These are phyloP conservation scores for Terfezia boudieri DNA, from an alignment of 495 filamentous ascomycete genomes.

Conservation along the genomic window DNA sequence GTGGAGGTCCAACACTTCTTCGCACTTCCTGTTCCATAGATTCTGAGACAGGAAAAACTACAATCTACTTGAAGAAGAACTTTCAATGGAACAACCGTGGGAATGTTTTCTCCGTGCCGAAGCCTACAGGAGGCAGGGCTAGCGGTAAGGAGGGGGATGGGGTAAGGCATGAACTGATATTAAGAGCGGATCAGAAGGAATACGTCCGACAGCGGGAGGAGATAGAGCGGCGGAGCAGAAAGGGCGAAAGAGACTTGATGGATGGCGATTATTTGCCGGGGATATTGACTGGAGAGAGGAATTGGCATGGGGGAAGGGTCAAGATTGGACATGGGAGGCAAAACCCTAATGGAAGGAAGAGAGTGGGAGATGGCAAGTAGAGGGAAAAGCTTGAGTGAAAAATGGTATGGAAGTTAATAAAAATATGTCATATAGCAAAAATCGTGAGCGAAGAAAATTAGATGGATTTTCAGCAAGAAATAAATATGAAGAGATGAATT, in stretches of 20 bases:
- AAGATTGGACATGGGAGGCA: conserved; percentile 59
- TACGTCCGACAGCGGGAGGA: conserved; percentile 32
- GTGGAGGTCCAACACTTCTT: conserved; percentile 57
- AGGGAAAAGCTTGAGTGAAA: no score
- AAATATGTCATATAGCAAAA: no score
- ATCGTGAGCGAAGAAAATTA: no score
- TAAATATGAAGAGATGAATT: no score
- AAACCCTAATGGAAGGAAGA: conserved; percentile 13
- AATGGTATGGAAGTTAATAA: no score
- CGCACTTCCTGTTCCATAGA: conserved; percentile 72
- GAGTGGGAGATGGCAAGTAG: not conserved
- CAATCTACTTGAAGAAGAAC: conserved; percentile 75
- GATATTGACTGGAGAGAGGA: conserved; percentile 60
- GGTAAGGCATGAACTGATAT: conserved; percentile 34
- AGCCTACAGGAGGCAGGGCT: conserved; percentile 57
- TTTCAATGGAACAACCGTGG: conserved; percentile 91
- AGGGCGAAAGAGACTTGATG: conserved; percentile 65
- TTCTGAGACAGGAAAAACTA: conserved; percentile 47
- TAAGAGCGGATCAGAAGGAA: conserved; percentile 94
- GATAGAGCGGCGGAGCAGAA: conserved; percentile 36
- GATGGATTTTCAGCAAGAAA: no score
- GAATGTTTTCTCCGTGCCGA: conserved; percentile 73
- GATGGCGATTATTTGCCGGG: conserved; percentile 79
- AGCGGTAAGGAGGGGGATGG: conserved; percentile 45
- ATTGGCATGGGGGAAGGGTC: conserved; percentile 36